Base-by-base conservation (phyloP, 1,284 basidiomycete genomes). In the Schizophyllum commune region DNA sequence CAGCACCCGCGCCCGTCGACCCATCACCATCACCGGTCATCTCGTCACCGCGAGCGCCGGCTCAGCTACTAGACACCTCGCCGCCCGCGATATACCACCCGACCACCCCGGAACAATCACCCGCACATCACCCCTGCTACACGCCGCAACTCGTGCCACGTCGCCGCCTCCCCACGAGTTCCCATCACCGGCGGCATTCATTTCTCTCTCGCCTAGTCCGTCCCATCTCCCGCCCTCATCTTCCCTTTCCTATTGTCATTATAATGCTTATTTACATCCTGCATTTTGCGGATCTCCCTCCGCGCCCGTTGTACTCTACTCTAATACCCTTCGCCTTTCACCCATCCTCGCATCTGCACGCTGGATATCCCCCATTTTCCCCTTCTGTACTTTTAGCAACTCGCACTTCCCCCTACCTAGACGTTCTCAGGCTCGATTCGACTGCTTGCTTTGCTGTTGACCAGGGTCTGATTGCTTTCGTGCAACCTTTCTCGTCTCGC, bases 201-300 rank as follows among this genome's bases (percentile, higher is more conserved):
- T 39, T 39, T 47, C 39, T 47, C 39, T 13, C 39, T 13, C 39
- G 13, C 39, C 9, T 8, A 27, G 27, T 27, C 27, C 27, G 27
- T 47, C 39, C 39, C 39, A 47, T 47, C 39, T 47, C 39, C 39
- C 39, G 8, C 27, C 27, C 39, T 47, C 39, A 47, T 47, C 39
- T 17, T 13, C 39, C 39, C 9, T 47, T 17, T 47, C 39, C 17
- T 47, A 47, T 47, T 47, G 39, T 93, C 78, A 89, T 95, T 65
- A 92, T 92, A 15, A 92, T 90, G 8, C 91, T 92, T 71, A 77
- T 93, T 64, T 83, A 86, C 3, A 92, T 92, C 83, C 88, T 93
- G 90, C 91, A 76, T 67, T 83, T 79, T 47, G 13, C 39, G 39
- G 39, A 47, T 47, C 27, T 34, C 17, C 39, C 39, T 47, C 39